Conservation (phyloP, 345 rosid species). For the Erodium maritimum region DNA sequence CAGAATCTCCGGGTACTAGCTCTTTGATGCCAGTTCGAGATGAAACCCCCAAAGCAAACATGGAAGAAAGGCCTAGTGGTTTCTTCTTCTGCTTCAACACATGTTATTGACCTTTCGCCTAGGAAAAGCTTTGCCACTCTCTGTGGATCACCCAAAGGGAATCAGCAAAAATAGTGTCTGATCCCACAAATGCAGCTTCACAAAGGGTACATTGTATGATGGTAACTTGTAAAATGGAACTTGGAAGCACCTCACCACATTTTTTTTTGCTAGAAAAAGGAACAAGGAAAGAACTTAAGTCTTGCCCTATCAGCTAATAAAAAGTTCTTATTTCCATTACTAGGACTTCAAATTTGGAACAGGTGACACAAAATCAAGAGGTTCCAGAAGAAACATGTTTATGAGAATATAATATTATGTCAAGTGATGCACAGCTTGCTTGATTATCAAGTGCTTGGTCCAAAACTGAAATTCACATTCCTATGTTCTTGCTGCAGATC, state of each 20-base stretch:
- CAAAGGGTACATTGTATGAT: too few species aligned
- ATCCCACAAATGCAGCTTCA: too few species aligned
- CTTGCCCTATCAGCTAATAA: too few species aligned
- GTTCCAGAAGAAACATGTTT: not conserved
- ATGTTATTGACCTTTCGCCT: conserved; percentile 36
- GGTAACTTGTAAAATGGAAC: too few species aligned
- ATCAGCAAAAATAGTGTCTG: too few species aligned
- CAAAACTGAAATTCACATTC: not conserved
- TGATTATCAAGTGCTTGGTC: not conserved
- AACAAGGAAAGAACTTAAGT: too few species aligned
- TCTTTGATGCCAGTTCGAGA: conserved; percentile 68
- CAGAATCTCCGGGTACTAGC: conserved; percentile 89
- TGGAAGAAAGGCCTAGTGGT: conserved; percentile 43
- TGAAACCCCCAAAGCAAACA: conserved; percentile 52
- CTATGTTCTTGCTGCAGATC: too few species aligned
- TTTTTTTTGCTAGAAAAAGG: too few species aligned
- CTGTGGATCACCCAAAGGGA: too few species aligned
- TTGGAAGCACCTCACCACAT: too few species aligned
- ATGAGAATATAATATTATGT: not conserved
- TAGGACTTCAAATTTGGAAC: not conserved
- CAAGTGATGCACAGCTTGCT: not conserved
- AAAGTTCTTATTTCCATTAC: not conserved
- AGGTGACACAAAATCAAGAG: not conserved
- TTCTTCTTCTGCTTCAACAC: conserved; percentile 82
- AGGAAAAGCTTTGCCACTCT: not conserved